A percentile compares a stretch with the other conserved stretches of the same genome.
Evolutionary conservation across 1,284 basidiomycete genomes (phyloP).

Genomic region (Chalciporus sp.): DNA sequence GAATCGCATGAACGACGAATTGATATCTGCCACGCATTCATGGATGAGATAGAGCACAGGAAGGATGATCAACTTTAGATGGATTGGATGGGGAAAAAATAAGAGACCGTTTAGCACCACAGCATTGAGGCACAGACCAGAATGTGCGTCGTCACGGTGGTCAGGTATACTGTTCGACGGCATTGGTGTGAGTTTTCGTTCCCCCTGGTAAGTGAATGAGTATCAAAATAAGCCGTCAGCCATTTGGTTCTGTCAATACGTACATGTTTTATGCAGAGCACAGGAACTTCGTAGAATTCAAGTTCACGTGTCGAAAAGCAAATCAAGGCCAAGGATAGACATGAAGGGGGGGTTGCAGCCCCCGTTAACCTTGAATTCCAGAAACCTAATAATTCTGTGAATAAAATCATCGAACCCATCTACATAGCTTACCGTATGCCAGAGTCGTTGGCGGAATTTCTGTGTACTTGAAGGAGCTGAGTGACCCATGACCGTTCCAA

Average conservation of each 20-base stretch:
- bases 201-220: not conserved
- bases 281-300: not conserved
- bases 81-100: not conserved
- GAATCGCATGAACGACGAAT: too few species aligned
- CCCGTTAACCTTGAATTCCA: not conserved
- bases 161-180: too few species aligned
- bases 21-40: too few species aligned
- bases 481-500: not conserved
- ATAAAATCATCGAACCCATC: not conserved
- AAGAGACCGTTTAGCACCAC: not conserved
- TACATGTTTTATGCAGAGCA: not conserved
- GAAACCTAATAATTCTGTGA: not conserved
- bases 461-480: not conserved
- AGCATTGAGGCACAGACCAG: not conserved
- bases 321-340: not conserved
- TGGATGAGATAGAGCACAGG: too few species aligned
- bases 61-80: too few species aligned
- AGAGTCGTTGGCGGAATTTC: too few species aligned
- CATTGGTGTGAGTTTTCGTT: too few species aligned
- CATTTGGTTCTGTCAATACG: not conserved
- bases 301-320: not conserved
- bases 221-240: not conserved
- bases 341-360: not conserved
- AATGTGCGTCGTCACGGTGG: not conserved
- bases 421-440: not conserved